Evolutionary conservation across 1,284 basidiomycete species (phyloP), one percentile per base, ranked within the genome.

Genomic region (Tremellales sp.): DNA sequence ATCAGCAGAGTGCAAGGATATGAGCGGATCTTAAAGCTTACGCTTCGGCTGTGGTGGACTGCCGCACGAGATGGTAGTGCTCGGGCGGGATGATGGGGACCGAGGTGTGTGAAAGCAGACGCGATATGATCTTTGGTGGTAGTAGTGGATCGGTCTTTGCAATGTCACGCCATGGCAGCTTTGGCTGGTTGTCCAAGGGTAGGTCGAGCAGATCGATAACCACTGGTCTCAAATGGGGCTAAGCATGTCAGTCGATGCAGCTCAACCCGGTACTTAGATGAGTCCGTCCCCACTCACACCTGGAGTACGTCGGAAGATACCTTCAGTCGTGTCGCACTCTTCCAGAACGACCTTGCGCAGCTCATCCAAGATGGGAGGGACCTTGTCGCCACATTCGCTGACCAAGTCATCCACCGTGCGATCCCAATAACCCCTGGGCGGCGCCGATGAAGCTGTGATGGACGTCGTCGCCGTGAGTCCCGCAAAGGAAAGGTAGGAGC

Each of bases 231-330:
- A 66, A 47, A 1, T 27, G 23, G 2, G 62, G 54, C 66, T 67
- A 40, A 43, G 46, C 31, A 22, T 23, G 4, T 17, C n/a, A n/a
- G n/a, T n/a, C n/a, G n/a, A n/a, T n/a, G n/a, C n/a, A n/a, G n/a
- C n/a, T n/a, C n/a, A n/a, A n/a, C n/a, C n/a, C n/a, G n/a, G n/a
- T n/a, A n/a, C n/a, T n/a, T n/a, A n/a, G n/a, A n/a, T n/a, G n/a
- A n/a, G n/a, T n/a, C n/a, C n/a, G n/a, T n/a, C n/a, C n/a, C n/a
- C n/a, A 57, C 65, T 54, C 51, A 66, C 68, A 39, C 58, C 61
- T 2, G 64, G 53, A 2, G 57, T 48, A 12, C 63, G 51, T 33
- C 70, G 57, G 50, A 70, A 72, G 26, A 70, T 58, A 29, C 70
- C 70, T 48, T 70, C 67, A 0, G 58, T 61, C 1, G 4, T 22